Conservation (phyloP, 768 basidiomycete genomes). For the Trametes cinnabarina region DNA sequence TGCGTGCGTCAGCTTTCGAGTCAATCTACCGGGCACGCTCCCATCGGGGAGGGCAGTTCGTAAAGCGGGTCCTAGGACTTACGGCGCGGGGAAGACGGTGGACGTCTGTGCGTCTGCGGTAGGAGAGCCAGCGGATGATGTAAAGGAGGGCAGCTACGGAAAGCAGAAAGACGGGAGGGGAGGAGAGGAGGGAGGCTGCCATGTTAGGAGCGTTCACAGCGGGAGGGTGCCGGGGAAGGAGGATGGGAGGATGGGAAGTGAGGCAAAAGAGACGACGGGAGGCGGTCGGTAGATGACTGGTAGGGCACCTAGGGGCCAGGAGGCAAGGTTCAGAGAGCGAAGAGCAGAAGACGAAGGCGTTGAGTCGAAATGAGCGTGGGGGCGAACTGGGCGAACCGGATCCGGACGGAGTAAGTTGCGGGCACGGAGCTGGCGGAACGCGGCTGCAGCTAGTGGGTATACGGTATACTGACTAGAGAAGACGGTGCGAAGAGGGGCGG, state of each 20-base stretch:
- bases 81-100: constrained; percentile 20
- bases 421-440: no score
- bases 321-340: no score
- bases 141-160: constrained; percentile 17
- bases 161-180: constrained; percentile 9
- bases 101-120: constrained; percentile 14
- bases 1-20: neutral
- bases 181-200: constrained; percentile 1
- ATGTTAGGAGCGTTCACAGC: constrained; percentile 3
- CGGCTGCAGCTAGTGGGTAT: no score
- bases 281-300: neutral
- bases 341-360: neutral
- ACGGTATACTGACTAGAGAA: no score
- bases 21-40: neutral
- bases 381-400: neutral
- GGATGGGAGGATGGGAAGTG: neutral
- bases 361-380: neutral
- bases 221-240: neutral
- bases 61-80: neutral
- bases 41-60: neutral
- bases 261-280: no score
- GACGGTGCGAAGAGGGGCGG: no score
- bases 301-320: no score
- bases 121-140: constrained; percentile 15
- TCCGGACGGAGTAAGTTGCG: no score